Evolutionary conservation across 495 filamentous ascomycete genomes (phyloP).

Genomic region (Talaromyces borbonicus): DNA sequence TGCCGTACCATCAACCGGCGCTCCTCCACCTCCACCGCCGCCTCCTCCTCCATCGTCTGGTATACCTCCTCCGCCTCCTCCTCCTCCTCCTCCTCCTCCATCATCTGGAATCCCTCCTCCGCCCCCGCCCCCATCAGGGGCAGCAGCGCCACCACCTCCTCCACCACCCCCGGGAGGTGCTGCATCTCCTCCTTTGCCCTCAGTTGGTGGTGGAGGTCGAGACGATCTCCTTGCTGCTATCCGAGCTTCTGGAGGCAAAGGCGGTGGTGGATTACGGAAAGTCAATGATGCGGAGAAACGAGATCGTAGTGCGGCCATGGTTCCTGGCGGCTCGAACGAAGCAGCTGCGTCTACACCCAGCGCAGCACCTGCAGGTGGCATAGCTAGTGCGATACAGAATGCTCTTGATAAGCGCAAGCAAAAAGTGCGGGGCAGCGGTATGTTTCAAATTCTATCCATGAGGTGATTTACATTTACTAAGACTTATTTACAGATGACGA

Average conservation of each 20-base stretch:
- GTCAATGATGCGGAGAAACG: constrained; percentile 66
- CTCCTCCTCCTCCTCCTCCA: constrained; percentile 39
- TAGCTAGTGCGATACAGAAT: constrained; percentile 74
- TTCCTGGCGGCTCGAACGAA: constrained; percentile 48
- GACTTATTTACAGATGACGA: constrained; percentile 55
- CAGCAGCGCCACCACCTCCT: constrained; percentile 55
- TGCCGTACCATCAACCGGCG: constrained; percentile 17
- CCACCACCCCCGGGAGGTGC: constrained; percentile 58
- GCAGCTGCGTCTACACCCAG: constrained; percentile 29
- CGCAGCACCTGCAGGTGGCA: constrained; percentile 49
- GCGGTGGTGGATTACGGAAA: constrained; percentile 63
- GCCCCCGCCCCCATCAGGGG: constrained; percentile 31
- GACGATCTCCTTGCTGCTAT: constrained; percentile 74
- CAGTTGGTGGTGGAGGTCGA: constrained; percentile 39
- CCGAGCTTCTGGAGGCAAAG: constrained; percentile 62
- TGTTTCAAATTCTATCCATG: constrained; percentile 31
- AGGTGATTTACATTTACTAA: constrained; percentile 16
- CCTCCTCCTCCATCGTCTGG: constrained; percentile 17
- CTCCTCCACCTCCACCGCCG: constrained; percentile 36
- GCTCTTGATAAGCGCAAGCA: constrained; percentile 72
- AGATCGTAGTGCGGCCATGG: constrained; percentile 66
- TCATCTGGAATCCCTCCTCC: constrained; percentile 46
- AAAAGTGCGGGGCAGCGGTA: constrained; percentile 87
- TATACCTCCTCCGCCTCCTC: constrained; percentile 24
- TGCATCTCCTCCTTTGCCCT: constrained; percentile 44